phyloP scores from a whole-genome alignment of 2,329 filamentous ascomycete species.

The Fusarium sp. region DNA sequence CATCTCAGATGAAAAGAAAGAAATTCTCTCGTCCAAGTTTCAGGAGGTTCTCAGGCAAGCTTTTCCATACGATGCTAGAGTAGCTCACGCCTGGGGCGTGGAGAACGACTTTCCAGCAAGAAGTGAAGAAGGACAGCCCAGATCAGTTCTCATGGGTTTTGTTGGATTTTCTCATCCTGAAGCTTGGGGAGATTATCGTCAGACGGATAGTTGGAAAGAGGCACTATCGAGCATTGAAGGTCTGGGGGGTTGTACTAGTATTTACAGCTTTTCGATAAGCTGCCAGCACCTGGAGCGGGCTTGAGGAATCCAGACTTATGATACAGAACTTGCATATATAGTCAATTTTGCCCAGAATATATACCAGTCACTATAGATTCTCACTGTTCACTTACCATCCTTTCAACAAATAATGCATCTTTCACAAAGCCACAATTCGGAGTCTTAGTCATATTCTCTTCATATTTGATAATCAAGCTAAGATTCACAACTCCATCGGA shows the following conservation, averaged over 20 bases:
- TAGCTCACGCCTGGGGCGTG: conserved; percentile 5
- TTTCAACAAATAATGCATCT: not conserved
- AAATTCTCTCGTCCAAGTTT: not conserved
- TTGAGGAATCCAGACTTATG: not conserved
- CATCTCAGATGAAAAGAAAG: not conserved
- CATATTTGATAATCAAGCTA: not conserved
- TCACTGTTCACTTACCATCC: fast-evolving
- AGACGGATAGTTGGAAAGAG: not conserved
- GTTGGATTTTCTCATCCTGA: not conserved
- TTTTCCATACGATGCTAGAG: not conserved
- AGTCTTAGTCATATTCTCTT: not conserved
- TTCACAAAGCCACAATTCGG: too few relatives aligned
- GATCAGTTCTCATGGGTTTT: conserved; percentile 2
- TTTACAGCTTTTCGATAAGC: not conserved
- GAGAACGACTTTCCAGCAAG: conserved; percentile 13
- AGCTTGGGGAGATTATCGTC: fast-evolving
- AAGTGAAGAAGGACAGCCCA: not conserved
- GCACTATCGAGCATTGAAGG: not conserved
- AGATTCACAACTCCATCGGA: not conserved
- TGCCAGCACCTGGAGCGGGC: not conserved
- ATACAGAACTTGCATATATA: not conserved
- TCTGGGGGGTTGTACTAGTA: not conserved
- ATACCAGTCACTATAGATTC: fast-evolving
- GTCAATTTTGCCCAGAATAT: not conserved
- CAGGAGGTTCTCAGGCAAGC: not conserved